Conservation (phyloP, 1,139 yeast genomes). For the Arxiozyma slooffiae region DNA sequence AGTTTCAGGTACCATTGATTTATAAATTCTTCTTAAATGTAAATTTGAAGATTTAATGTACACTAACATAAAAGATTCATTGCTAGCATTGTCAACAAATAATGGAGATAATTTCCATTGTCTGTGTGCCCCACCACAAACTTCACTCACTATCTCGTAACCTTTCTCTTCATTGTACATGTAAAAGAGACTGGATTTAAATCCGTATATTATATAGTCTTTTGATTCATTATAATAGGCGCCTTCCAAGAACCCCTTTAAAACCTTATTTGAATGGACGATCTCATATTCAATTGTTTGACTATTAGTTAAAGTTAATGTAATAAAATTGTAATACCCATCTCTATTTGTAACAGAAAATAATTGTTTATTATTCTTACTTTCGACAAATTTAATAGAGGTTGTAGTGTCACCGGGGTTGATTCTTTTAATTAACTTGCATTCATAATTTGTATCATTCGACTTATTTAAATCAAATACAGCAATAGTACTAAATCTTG, state of each 20-base stretch:
- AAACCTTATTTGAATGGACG: constrained; percentile 52
- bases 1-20: constrained; percentile 24
- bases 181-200: constrained; percentile 68
- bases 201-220: constrained; percentile 66
- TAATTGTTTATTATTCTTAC: constrained; percentile 15
- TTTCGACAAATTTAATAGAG: constrained; percentile 37
- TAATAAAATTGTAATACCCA: constrained; percentile 44
- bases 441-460: constrained; percentile 15
- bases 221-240: constrained; percentile 36
- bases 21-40: constrained; percentile 30
- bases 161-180: constrained; percentile 77
- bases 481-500: constrained; percentile 59
- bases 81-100: not conserved
- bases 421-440: constrained; percentile 38
- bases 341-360: constrained; percentile 51
- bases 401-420: constrained; percentile 72
- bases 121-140: constrained; percentile 92
- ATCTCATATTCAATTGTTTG: constrained; percentile 19
- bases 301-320: constrained; percentile 11
- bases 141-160: constrained; percentile 54
- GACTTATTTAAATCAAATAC: constrained; percentile 37
- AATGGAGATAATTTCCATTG: constrained; percentile 46
- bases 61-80: constrained; percentile 30
- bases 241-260: constrained; percentile 77
- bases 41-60: constrained; percentile 50